phyloP scores from a whole-genome alignment of 345 rosid species.

The Kernera saxatilis region DNA sequence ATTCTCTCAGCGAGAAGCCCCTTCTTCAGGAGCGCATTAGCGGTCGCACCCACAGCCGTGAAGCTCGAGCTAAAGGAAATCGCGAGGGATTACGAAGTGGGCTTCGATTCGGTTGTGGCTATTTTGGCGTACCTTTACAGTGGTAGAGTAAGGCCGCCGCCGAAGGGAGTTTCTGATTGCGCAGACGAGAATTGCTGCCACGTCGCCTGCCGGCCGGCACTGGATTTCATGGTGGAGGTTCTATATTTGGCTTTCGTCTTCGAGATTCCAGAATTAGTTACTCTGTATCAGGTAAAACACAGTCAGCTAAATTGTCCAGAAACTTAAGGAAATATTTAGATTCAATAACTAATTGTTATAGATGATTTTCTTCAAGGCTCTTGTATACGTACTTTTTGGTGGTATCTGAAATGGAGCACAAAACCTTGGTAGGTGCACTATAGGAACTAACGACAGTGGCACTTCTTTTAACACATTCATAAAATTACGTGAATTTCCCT shows the following conservation, averaged over 20 bases:
- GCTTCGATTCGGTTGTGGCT: conserved; percentile 50
- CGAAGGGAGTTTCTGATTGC: conserved; percentile 50
- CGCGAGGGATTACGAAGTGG: conserved; percentile 48
- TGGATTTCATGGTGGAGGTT: conserved; percentile 64
- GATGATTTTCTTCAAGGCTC: too few species aligned
- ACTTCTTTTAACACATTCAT: too few species aligned
- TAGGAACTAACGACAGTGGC: too few species aligned
- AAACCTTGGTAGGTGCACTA: too few species aligned
- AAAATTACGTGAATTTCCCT: background rate
- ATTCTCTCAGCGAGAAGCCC: conserved; percentile 58
- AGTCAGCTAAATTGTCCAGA: background rate
- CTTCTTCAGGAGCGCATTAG: conserved; percentile 49
- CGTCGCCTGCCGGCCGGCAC: conserved; percentile 63
- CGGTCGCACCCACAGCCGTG: conserved; percentile 17
- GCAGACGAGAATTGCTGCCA: conserved; percentile 71
- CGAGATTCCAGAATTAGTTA: conserved; percentile 53
- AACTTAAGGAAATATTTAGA: too few species aligned
- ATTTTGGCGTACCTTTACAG: conserved; percentile 64
- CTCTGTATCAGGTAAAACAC: conserved; percentile 54
- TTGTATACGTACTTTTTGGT: too few species aligned
- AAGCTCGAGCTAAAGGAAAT: conserved; percentile 56
- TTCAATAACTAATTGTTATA: too few species aligned
- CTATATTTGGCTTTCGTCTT: conserved; percentile 61
- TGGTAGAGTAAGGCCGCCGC: conserved; percentile 58
- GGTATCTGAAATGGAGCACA: too few species aligned